Evolutionary conservation across 2,329 filamentous ascomycete species (phyloP).

Genomic region (Ceratocystis smalleyi): DNA sequence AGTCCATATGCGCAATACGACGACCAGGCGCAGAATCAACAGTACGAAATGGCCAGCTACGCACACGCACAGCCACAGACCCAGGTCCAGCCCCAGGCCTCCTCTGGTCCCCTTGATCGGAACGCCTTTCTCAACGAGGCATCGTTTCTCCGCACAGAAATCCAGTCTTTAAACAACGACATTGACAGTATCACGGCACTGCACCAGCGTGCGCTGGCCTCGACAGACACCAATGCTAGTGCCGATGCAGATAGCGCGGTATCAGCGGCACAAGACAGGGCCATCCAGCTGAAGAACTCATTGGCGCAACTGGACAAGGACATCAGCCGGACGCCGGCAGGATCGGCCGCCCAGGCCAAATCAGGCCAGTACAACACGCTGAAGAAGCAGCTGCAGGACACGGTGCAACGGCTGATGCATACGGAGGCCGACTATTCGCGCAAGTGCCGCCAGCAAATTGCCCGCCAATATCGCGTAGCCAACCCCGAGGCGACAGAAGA

Average conservation of each 20-base stretch:
- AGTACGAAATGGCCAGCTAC: slow-evolving; percentile 42
- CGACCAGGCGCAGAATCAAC: slow-evolving; percentile 18
- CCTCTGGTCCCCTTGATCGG: slow-evolving; percentile 34
- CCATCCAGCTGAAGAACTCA: slow-evolving; percentile 61
- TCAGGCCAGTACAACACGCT: slow-evolving; percentile 52
- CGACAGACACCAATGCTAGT: slow-evolving; percentile 37
- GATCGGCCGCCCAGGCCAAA: slow-evolving; percentile 50
- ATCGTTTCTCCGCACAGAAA: slow-evolving; percentile 49
- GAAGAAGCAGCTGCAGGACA: slow-evolving; percentile 56
- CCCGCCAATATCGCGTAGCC: slow-evolving; percentile 65
- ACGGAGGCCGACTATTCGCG: slow-evolving; percentile 57
- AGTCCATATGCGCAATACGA: slow-evolving; percentile 18
- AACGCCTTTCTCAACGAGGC: slow-evolving; percentile 55
- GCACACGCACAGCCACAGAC: slow-evolving; percentile 25
- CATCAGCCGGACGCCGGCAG: slow-evolving; percentile 24
- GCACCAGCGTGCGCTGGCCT: slow-evolving; percentile 56
- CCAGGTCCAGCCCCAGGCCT: slow-evolving; percentile 21
- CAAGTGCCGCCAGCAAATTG: slow-evolving; percentile 62
- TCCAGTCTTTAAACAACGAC: slow-evolving; percentile 48
- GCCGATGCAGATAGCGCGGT: slow-evolving; percentile 52
- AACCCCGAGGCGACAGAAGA: slow-evolving; percentile 64
- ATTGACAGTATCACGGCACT: slow-evolving; percentile 52
- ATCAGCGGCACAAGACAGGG: slow-evolving; percentile 54
- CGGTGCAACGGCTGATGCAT: slow-evolving; percentile 53
- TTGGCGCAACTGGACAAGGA: slow-evolving; percentile 63